These are phyloP conservation scores for Quercus phellos DNA, from an alignment of 331 rosid genomes.

Conservation along the genomic window DNA sequence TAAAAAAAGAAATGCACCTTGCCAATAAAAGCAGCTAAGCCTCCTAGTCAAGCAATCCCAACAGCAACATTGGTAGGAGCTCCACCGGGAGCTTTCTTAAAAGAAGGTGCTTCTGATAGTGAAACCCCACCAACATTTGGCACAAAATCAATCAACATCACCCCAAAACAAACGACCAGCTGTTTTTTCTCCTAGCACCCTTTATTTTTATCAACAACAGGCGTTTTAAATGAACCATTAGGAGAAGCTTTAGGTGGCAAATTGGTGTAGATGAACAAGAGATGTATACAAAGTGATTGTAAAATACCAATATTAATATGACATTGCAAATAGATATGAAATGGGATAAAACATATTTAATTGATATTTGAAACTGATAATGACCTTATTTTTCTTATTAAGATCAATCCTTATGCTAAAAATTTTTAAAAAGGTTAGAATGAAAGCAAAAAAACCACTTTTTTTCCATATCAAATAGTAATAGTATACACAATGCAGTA, in stretches of 20 bases:
- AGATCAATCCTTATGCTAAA: too few species aligned
- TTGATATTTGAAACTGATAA: too few species aligned
- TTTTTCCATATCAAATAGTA: too few species aligned
- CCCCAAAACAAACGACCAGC: conserved; percentile 53
- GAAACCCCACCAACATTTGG: conserved; percentile 35
- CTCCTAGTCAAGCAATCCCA: conserved; percentile 46
- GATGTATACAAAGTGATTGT: background rate
- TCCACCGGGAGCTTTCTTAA: conserved; percentile 47
- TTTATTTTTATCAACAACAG: background rate
- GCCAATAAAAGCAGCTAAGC: conserved; percentile 53
- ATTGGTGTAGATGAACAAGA: background rate
- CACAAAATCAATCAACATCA: conserved; percentile 42
- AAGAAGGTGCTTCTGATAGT: conserved; percentile 41
- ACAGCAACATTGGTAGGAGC: conserved; percentile 55
- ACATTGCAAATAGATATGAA: too few species aligned
- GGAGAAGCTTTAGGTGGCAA: conserved; percentile 8
- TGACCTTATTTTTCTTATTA: too few species aligned
- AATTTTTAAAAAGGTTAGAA: too few species aligned
- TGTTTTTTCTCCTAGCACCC: background rate
- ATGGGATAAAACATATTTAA: too few species aligned
- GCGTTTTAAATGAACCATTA: background rate
- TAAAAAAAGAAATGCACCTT: conserved; percentile 31
- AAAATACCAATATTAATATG: background rate
- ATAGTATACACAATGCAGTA: too few species aligned
- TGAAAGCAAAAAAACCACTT: too few species aligned